Conservation (phyloP, 345 rosid genomes). For the Erodium maritimum region DNA sequence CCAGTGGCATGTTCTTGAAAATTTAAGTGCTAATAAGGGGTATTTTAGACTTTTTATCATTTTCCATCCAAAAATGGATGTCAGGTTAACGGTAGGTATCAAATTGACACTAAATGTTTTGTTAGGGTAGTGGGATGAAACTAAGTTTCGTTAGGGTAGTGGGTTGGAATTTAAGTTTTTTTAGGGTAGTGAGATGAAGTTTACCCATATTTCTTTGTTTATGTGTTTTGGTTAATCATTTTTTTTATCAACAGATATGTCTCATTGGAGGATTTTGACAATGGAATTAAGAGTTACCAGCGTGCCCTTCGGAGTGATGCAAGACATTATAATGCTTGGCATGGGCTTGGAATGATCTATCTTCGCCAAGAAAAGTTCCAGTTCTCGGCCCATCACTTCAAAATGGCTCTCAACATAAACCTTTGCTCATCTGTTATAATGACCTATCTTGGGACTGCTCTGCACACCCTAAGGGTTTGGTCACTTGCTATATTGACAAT, state of each 20-base stretch:
- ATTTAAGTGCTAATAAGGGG: too few species aligned
- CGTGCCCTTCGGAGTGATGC: slow-evolving; percentile 79
- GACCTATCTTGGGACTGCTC: slow-evolving; percentile 87
- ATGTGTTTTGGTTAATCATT: neutral
- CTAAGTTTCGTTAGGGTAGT: too few species aligned
- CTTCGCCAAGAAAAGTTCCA: slow-evolving; percentile 92
- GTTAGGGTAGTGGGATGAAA: too few species aligned
- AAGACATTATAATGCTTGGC: slow-evolving; percentile 94
- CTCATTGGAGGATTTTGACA: slow-evolving; percentile 91
- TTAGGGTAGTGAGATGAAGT: too few species aligned
- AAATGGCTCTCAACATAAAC: slow-evolving; percentile 75
- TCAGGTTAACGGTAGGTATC: too few species aligned
- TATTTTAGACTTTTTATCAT: too few species aligned
- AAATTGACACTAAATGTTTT: too few species aligned
- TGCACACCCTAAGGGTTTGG: slow-evolving; percentile 70
- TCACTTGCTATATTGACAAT: slow-evolving; percentile 3
- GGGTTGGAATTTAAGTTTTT: too few species aligned
- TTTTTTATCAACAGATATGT: slow-evolving; percentile 41
- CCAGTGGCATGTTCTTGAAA: too few species aligned
- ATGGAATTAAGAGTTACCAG: slow-evolving; percentile 86
- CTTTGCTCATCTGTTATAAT: slow-evolving; percentile 86
- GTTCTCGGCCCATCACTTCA: slow-evolving; percentile 94
- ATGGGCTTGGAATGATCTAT: slow-evolving; percentile 92
- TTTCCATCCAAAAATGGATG: too few species aligned
- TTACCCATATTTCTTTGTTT: too few species aligned